phyloP scores from a whole-genome alignment of 148 eudicot species.

The Silene uniflora region DNA sequence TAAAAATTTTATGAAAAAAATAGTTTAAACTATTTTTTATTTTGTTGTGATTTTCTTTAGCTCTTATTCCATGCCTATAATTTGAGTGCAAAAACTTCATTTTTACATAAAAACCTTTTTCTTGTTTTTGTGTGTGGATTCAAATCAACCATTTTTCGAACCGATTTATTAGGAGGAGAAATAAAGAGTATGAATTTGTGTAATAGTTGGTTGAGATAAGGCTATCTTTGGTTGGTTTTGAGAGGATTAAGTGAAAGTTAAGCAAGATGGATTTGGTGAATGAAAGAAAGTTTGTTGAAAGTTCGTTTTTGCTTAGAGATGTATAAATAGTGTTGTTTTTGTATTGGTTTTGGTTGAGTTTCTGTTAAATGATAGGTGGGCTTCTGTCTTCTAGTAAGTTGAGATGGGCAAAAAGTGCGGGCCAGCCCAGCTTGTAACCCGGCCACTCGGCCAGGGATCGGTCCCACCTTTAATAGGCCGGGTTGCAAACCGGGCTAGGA shows the following conservation, averaged over 20 bases:
- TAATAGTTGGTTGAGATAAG: conserved; percentile 26
- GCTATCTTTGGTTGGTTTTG: conserved; percentile 23
- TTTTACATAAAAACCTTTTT: conserved; percentile 24
- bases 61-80: conserved; percentile 11
- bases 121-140: conserved; percentile 21
- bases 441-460: too few relatives aligned
- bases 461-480: too few relatives aligned
- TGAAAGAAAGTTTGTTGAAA: conserved; percentile 21
- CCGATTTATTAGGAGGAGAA: neutral
- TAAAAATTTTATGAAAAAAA: conserved; percentile 4
- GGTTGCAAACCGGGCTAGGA: too few relatives aligned
- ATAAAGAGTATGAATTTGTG: neutral
- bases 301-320: conserved; percentile 24
- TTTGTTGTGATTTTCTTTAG: conserved; percentile 10
- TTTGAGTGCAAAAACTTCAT: conserved; percentile 25
- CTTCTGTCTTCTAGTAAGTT: too few relatives aligned
- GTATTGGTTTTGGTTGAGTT: conserved; percentile 16
- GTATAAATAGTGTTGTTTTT: neutral
- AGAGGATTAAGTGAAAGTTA: conserved; percentile 18
- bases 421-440: too few relatives aligned
- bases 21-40: neutral
- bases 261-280: conserved; percentile 9
- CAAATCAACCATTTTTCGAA: conserved; percentile 26
- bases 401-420: too few relatives aligned
- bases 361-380: neutral